A percentile compares a stretch with the other conserved stretches of the same genome.
phyloP scores from a whole-genome alignment of 2,329 filamentous ascomycete genomes.

The Colletotrichum magnum region DNA sequence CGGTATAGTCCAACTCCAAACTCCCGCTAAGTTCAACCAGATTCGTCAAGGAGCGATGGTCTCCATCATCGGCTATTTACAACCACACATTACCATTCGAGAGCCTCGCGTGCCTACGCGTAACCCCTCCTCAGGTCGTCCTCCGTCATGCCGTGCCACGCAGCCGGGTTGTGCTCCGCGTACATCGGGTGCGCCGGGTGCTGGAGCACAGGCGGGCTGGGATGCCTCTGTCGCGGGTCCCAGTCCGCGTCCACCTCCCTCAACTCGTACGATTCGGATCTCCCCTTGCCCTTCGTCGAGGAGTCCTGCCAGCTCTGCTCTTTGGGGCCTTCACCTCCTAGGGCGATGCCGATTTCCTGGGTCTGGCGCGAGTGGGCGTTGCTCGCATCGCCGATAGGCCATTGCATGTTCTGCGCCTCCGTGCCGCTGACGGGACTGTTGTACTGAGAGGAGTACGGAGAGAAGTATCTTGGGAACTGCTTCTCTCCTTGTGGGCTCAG shows the following conservation, averaged over 20 bases:
- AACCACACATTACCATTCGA: background rate
- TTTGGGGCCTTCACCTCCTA: slow-evolving; percentile 54
- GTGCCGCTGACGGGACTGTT: slow-evolving; percentile 46
- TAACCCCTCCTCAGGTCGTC: slow-evolving; percentile 37
- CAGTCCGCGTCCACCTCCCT: slow-evolving; percentile 58
- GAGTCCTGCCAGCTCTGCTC: slow-evolving; percentile 46
- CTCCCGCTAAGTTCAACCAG: slow-evolving; percentile 36
- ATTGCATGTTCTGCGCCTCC: slow-evolving; percentile 52
- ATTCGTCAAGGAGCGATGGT: slow-evolving; percentile 10
- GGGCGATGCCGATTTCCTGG: slow-evolving; percentile 58
- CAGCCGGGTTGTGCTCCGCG: slow-evolving; percentile 41
- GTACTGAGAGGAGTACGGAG: slow-evolving; percentile 72
- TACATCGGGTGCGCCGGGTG: slow-evolving; percentile 58
- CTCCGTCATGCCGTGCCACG: slow-evolving; percentile 42
- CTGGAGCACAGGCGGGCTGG: slow-evolving; percentile 58
- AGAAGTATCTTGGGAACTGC: slow-evolving; percentile 65
- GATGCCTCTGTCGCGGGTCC: slow-evolving; percentile 41
- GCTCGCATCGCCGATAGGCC: slow-evolving; percentile 50
- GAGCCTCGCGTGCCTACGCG: background rate
- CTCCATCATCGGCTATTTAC: background rate
- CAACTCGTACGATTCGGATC: slow-evolving; percentile 65
- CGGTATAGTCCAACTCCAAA: slow-evolving; percentile 29
- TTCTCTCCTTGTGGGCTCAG: slow-evolving; percentile 59
- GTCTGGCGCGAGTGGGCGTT: slow-evolving; percentile 32
- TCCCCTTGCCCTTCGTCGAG: slow-evolving; percentile 57